These are phyloP conservation scores for Chalciporus pseudorubinellus DNA, from an alignment of 768 basidiomycete genomes.

Conservation along the genomic window DNA sequence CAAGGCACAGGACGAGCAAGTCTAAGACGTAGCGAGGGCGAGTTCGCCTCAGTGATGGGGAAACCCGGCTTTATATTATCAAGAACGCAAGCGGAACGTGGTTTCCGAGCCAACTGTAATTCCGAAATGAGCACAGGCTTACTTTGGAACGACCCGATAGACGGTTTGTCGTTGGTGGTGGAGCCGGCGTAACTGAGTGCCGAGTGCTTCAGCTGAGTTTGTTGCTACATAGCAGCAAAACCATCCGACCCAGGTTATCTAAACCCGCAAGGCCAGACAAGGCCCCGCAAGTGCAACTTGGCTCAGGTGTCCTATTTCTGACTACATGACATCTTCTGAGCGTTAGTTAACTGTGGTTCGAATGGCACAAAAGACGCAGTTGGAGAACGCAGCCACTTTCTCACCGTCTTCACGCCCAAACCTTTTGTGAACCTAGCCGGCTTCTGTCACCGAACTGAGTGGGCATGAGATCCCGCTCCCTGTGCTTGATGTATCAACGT, in stretches of 20 bases:
- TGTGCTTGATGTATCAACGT: no score
- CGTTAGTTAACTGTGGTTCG: slow-evolving; percentile 4
- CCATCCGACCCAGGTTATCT: background rate
- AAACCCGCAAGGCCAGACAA: background rate
- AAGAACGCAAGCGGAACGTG: slow-evolving; percentile 21
- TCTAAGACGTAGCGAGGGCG: background rate
- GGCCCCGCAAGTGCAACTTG: no score
- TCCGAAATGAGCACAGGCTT: background rate
- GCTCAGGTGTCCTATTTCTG: slow-evolving; percentile 10
- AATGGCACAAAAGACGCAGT: slow-evolving; percentile 34
- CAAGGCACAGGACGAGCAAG: background rate
- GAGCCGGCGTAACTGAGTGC: background rate
- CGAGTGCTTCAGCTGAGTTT: no score
- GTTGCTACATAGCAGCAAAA: background rate
- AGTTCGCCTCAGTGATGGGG: slow-evolving; percentile 1
- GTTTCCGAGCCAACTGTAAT: background rate
- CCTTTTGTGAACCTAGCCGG: background rate
- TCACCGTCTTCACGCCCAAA: slow-evolving; percentile 11
- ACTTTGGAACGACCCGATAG: background rate
- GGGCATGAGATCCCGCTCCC: background rate
- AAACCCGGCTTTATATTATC: slow-evolving; percentile 17
- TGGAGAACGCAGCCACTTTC: slow-evolving; percentile 16
- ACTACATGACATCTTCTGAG: background rate
- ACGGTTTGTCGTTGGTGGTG: background rate
- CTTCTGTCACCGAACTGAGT: background rate